Conservation (phyloP, 2,329 filamentous ascomycete species). For the Ceratocystiopsis brevicomis region DNA sequence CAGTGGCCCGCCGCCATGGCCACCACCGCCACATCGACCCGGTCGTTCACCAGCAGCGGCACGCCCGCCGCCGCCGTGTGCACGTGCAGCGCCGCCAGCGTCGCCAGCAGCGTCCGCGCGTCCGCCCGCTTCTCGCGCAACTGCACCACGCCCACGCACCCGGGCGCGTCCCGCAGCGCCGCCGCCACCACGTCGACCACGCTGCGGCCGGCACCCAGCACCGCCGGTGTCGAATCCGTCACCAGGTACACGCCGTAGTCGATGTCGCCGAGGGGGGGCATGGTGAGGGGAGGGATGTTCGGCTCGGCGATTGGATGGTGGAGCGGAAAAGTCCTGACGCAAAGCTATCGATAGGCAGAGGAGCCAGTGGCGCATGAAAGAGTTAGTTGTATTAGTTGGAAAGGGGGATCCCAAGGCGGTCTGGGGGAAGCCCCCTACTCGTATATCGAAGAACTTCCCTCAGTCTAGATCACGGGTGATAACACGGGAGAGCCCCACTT, state of each 20-base stretch:
- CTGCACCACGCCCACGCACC: conserved; percentile 43
- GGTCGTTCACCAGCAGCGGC: conserved; percentile 82
- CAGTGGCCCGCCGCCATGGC: conserved; percentile 69
- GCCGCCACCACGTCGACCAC: conserved; percentile 56
- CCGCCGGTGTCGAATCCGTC: conserved; percentile 75
- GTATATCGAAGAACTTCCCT: no score
- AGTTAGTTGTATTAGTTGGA: no score
- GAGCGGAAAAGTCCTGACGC: no score
- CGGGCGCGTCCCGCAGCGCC: conserved; percentile 45
- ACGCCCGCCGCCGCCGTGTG: conserved; percentile 35
- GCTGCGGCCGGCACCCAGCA: conserved; percentile 48
- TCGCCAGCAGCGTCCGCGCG: conserved; percentile 51
- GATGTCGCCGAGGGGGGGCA: conserved; percentile 15
- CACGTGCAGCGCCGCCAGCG: conserved; percentile 49
- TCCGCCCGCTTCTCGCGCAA: conserved; percentile 76
- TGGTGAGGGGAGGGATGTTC: not conserved
- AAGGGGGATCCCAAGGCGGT: no score
- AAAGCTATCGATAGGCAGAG: no score
- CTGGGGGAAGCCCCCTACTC: no score
- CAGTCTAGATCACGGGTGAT: no score
- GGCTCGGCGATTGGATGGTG: no score
- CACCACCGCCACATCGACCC: conserved; percentile 72
- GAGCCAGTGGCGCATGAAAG: no score
- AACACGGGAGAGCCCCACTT: no score
- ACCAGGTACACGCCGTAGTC: conserved; percentile 81